These are phyloP conservation scores for Cylindrotheca closterium DNA, from an alignment of 108 stramenopile genomes.

Conservation along the genomic window DNA sequence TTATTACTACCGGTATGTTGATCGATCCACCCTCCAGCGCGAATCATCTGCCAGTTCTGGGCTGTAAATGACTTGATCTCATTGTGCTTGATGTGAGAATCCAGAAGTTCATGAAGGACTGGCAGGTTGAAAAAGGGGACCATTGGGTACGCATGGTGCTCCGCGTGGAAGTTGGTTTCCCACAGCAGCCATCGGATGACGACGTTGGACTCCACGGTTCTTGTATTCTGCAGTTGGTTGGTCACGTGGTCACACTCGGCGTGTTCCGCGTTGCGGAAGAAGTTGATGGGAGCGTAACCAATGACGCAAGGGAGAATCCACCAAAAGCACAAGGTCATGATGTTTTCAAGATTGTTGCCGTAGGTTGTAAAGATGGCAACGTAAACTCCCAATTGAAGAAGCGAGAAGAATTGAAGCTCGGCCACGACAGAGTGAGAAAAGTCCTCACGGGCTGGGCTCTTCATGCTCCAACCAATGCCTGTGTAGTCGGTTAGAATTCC, in stretches of 20 bases:
- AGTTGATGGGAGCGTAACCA: conserved; percentile 57
- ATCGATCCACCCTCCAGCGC: conserved; percentile 61
- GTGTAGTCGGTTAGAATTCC: conserved; percentile 53
- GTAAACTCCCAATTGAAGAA: conserved; percentile 32
- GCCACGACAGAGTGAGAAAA: conserved; percentile 35
- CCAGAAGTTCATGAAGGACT: conserved; percentile 43
- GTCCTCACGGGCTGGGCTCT: neutral
- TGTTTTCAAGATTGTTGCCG: conserved; percentile 36
- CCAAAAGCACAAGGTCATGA: conserved; percentile 38
- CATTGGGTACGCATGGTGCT: conserved; percentile 69
- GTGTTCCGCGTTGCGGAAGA: conserved; percentile 58
- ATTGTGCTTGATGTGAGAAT: conserved; percentile 52
- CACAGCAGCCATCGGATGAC: conserved; percentile 51
- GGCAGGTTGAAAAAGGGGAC: conserved; percentile 64
- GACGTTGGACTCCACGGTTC: conserved; percentile 39
- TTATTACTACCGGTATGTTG: too few species aligned
- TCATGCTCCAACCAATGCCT: conserved; percentile 49
- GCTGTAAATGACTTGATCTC: conserved; percentile 42
- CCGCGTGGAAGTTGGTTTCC: conserved; percentile 67
- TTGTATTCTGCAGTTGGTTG: conserved; percentile 55
- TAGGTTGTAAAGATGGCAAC: conserved; percentile 29
- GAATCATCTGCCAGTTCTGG: conserved; percentile 45
- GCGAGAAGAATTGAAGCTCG: conserved; percentile 34
- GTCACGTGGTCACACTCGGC: conserved; percentile 52
- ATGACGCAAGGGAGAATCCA: conserved; percentile 50